Conservation (phyloP, 108 stramenopile species). For the Pseudonitzschia pungens region DNA sequence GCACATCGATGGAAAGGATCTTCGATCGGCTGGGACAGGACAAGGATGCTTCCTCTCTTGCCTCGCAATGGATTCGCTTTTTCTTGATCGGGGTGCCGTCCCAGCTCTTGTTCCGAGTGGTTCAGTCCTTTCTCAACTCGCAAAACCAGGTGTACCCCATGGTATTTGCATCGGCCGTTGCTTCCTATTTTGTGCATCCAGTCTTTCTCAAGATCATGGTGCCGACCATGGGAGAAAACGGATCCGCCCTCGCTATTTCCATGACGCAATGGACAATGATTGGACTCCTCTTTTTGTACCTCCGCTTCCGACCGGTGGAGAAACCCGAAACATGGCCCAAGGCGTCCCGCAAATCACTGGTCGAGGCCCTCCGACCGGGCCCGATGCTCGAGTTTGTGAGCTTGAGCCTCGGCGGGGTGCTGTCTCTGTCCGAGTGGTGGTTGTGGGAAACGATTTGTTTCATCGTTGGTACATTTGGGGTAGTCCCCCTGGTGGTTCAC, state of each 20-base stretch:
- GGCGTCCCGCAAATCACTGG: slow-evolving; percentile 1
- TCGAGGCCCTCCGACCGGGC: slow-evolving; percentile 21
- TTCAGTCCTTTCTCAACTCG: slow-evolving; percentile 40
- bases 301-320: slow-evolving; percentile 24
- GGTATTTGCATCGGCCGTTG: slow-evolving; percentile 27
- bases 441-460: slow-evolving; percentile 55
- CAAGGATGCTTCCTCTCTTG: slow-evolving; percentile 24
- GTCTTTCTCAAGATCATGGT: slow-evolving; percentile 33
- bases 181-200: slow-evolving; percentile 42
- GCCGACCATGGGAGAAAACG: slow-evolving; percentile 34
- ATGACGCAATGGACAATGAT: slow-evolving; percentile 42
- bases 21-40: slow-evolving; percentile 51
- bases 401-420: slow-evolving; percentile 50
- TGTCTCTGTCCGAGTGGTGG: slow-evolving; percentile 58
- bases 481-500: slow-evolving; percentile 33
- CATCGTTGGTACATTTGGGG: slow-evolving; percentile 44
- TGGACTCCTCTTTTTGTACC: slow-evolving; percentile 23
- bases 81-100: slow-evolving; percentile 47
- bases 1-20: slow-evolving; percentile 25
- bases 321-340: slow-evolving; percentile 41
- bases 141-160: slow-evolving; percentile 44
- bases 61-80: slow-evolving; percentile 46
- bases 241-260: slow-evolving; percentile 42
- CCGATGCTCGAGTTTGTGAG: slow-evolving; percentile 34
- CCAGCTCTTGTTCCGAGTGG: slow-evolving; percentile 40